These are phyloP conservation scores for Elaeis oleifera DNA, from an alignment of 202 grass and related monocot genomes.

Conservation along the genomic window DNA sequence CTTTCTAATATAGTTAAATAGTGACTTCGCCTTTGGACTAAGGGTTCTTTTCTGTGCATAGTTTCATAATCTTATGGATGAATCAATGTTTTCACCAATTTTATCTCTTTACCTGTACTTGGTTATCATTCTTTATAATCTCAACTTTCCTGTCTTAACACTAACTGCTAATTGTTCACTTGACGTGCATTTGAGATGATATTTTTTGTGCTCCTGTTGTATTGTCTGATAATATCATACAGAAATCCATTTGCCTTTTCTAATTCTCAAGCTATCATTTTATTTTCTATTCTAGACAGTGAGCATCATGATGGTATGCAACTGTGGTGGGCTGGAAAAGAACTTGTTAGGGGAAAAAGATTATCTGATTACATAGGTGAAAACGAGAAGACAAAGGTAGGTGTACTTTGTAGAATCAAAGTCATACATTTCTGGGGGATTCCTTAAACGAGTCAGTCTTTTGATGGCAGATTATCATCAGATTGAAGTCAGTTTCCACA, in stretches of 20 bases:
- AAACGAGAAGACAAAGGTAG: slow-evolving; percentile 74
- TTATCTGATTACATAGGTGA: slow-evolving; percentile 43
- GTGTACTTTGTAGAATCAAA: not conserved
- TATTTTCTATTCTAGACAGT: slow-evolving; percentile 16
- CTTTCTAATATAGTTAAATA: no score
- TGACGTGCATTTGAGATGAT: no score
- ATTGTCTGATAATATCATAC: not conserved
- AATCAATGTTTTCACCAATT: no score
- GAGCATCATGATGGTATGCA: slow-evolving; percentile 15
- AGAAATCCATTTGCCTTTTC: not conserved
- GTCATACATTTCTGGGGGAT: not conserved
- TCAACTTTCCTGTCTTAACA: no score
- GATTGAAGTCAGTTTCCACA: slow-evolving; percentile 5
- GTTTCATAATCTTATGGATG: no score
- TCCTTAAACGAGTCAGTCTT: not conserved
- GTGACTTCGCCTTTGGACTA: no score
- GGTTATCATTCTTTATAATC: no score
- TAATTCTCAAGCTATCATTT: not conserved
- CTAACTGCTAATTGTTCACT: no score
- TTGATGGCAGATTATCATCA: slow-evolving; percentile 19
- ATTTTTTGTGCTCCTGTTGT: no score
- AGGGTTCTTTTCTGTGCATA: no score
- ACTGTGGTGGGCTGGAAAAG: slow-evolving; percentile 58
- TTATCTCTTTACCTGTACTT: no score
- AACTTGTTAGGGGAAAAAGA: slow-evolving; percentile 38